Percentiles rank a stretch among this genome's conserved stretches.
phyloP scores from a whole-genome alignment of 2,329 filamentous ascomycete genomes.

The Lithohypha guttulata region DNA sequence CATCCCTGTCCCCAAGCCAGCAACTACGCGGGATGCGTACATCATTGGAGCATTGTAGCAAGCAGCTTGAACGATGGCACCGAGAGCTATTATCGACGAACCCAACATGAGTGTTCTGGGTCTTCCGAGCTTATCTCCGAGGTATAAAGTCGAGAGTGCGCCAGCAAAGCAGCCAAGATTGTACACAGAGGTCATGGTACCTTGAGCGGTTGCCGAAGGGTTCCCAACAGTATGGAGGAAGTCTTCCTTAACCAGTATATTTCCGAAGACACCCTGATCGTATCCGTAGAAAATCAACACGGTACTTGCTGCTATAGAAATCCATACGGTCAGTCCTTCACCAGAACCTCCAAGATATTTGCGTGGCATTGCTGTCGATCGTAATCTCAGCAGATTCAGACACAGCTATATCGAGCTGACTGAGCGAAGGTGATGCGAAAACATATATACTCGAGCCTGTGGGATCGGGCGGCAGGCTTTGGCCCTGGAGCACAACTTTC shows the following conservation, averaged over 20 bases:
- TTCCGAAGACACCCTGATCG: slow-evolving; percentile 28
- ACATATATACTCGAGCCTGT: no score
- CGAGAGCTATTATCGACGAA: slow-evolving; percentile 33
- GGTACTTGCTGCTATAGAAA: slow-evolving; percentile 39
- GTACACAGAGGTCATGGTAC: slow-evolving; percentile 30
- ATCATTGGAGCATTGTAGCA: slow-evolving; percentile 33
- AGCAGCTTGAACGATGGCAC: slow-evolving; percentile 32
- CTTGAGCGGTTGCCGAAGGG: slow-evolving; percentile 14
- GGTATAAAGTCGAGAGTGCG: slow-evolving; percentile 39
- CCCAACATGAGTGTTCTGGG: slow-evolving; percentile 33
- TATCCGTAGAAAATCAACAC: slow-evolving; percentile 41
- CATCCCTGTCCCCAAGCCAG: slow-evolving; percentile 27
- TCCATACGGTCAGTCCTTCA: slow-evolving; percentile 42
- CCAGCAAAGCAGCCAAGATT: slow-evolving; percentile 42
- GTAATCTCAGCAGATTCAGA: no score
- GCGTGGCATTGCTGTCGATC: no score
- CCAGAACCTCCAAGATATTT: slow-evolving; percentile 43
- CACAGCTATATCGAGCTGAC: no score
- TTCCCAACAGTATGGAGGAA: slow-evolving; percentile 22
- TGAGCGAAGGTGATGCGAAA: no score
- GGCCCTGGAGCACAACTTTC: no score
- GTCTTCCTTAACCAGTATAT: slow-evolving; percentile 25
- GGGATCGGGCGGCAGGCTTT: no score
- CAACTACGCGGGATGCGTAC: slow-evolving; percentile 37
- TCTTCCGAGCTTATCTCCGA: slow-evolving; percentile 40